phyloP scores from a whole-genome alignment of 208 protist species.

The Acanthamoeba lenticulata region DNA sequence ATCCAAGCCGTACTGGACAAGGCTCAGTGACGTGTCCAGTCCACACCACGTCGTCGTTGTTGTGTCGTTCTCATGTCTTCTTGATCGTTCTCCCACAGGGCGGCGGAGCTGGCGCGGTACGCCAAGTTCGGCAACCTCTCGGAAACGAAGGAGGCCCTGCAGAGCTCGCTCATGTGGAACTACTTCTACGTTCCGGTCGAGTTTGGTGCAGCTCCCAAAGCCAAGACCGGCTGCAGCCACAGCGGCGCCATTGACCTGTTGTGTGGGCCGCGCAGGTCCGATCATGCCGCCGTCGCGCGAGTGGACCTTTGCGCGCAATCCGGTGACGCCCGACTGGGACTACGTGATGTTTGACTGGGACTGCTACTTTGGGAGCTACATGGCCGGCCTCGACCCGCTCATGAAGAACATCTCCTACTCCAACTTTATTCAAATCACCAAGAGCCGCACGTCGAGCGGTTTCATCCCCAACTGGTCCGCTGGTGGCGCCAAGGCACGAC shows the following conservation, averaged over 20 bases:
- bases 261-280: not conserved
- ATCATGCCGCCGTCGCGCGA: not conserved
- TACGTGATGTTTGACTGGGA: conserved; percentile 30
- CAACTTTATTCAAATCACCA: conserved; percentile 45
- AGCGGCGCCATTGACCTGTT: not conserved
- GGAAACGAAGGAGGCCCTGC: not conserved
- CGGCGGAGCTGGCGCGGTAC: not conserved
- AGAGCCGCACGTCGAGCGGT: not conserved
- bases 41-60: too few relatives aligned
- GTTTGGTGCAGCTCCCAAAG: too few relatives aligned
- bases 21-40: not conserved
- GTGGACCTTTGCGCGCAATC: not conserved
- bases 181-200: not conserved
- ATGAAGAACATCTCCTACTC: conserved; percentile 44
- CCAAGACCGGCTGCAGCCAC: not conserved
- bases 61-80: too few relatives aligned
- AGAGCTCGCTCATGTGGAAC: not conserved
- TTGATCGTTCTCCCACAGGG: too few relatives aligned
- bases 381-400: not conserved
- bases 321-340: not conserved
- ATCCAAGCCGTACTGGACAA: not conserved
- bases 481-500: not conserved
- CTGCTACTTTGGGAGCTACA: not conserved
- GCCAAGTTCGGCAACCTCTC: not conserved
- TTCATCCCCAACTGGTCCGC: conserved; percentile 2